A percentile compares a stretch with the other conserved stretches of the same genome.
Evolutionary conservation across 352 stramenopile genomes (phyloP).

Genomic region (Phytophthora pistaciae): DNA sequence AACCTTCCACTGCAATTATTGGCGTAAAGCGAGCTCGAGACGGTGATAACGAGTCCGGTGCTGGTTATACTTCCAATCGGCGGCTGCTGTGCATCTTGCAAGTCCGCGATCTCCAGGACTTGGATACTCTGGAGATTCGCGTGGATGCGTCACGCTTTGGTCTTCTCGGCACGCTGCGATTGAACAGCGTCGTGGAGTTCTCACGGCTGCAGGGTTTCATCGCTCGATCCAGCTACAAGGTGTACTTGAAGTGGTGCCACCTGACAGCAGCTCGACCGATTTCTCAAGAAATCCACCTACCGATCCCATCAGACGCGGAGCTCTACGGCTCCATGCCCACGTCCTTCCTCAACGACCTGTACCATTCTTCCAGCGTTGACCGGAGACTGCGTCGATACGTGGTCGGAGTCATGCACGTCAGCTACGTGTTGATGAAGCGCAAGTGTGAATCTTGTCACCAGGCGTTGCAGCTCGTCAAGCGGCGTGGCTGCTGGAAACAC

Average conservation of each 20-base stretch:
- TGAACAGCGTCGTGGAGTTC: slow-evolving; percentile 55
- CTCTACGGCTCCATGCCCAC: slow-evolving; percentile 54
- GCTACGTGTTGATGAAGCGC: slow-evolving; percentile 79
- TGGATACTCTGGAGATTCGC: slow-evolving; percentile 59
- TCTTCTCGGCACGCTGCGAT: slow-evolving; percentile 35
- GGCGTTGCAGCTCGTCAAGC: slow-evolving; percentile 52
- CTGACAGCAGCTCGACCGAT: slow-evolving; percentile 31
- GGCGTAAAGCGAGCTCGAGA: slow-evolving; percentile 20
- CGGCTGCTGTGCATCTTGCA: slow-evolving; percentile 38
- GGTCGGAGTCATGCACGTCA: slow-evolving; percentile 77
- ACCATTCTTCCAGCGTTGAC: slow-evolving; percentile 49
- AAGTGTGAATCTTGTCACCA: slow-evolving; percentile 68
- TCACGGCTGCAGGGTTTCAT: slow-evolving; percentile 67
- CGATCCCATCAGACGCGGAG: slow-evolving; percentile 31
- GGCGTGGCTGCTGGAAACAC: slow-evolving; percentile 55
- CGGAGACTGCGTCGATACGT: slow-evolving; percentile 64
- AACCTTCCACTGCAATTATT: slow-evolving; percentile 6
- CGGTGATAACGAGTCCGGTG: not conserved
- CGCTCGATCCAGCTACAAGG: slow-evolving; percentile 65
- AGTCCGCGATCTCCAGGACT: slow-evolving; percentile 51
- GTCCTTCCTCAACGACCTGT: slow-evolving; percentile 56
- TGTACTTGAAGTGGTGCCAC: slow-evolving; percentile 68
- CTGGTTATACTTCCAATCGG: not conserved
- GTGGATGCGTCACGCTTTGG: slow-evolving; percentile 60
- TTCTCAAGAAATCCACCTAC: not conserved